phyloP scores from a whole-genome alignment of 2,329 filamentous ascomycete genomes.

The Coleophoma cylindrospora region DNA sequence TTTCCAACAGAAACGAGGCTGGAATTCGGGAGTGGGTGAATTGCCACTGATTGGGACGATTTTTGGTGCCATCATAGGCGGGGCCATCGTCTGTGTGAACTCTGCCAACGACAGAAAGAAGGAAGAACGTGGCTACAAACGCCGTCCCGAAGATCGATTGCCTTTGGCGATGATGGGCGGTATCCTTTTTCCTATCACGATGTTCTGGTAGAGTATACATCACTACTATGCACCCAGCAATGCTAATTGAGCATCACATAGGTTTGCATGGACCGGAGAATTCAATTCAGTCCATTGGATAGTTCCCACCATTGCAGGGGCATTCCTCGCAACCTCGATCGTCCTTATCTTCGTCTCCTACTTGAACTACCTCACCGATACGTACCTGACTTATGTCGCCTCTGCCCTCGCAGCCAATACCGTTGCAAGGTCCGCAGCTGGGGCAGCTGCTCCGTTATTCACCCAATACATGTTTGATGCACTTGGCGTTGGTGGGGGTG shows the following conservation, averaged over 20 bases:
- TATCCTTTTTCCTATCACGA: slow-evolving; percentile 44
- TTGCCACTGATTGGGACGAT: slow-evolving; percentile 39
- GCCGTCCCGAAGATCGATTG: slow-evolving; percentile 40
- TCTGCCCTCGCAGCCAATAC: slow-evolving; percentile 56
- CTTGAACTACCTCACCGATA: slow-evolving; percentile 48
- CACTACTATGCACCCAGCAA: too few species aligned
- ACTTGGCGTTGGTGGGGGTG: slow-evolving; percentile 46
- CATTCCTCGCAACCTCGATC: slow-evolving; percentile 34
- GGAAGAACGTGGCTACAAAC: slow-evolving; percentile 19
- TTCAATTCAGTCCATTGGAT: slow-evolving; percentile 43
- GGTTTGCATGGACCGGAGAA: too few species aligned
- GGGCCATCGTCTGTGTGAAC: slow-evolving; percentile 39
- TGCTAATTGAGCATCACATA: too few species aligned
- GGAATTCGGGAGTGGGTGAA: slow-evolving; percentile 36
- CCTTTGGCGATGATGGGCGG: slow-evolving; percentile 51
- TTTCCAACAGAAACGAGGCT: slow-evolving; percentile 32
- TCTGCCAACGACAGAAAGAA: slow-evolving; percentile 29
- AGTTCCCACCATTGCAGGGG: slow-evolving; percentile 38
- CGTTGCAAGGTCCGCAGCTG: slow-evolving; percentile 57
- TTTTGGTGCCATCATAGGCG: slow-evolving; percentile 33
- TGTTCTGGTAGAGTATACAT: slow-evolving; percentile 37
- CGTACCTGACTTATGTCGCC: slow-evolving; percentile 35
- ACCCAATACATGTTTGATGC: slow-evolving; percentile 40
- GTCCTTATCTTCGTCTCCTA: slow-evolving; percentile 45
- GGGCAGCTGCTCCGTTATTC: slow-evolving; percentile 58